These are phyloP conservation scores for Sporopachydermia lactativora DNA, from an alignment of 805 yeast genomes.

Conservation along the genomic window DNA sequence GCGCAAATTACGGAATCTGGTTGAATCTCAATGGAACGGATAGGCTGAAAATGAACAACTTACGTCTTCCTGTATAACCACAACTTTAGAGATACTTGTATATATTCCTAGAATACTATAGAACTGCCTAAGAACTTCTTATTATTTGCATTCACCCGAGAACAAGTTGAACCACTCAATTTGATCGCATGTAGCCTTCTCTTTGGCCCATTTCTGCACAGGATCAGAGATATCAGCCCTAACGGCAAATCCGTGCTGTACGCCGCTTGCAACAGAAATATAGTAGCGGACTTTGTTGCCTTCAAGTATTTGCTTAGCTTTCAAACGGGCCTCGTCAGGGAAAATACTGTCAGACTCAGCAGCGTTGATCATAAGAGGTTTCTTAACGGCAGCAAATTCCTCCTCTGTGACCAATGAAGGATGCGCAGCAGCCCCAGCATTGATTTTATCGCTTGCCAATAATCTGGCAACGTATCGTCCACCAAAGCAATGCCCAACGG, in stretches of 20 bases:
- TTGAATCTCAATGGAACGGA: too few species aligned
- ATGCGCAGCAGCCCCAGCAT: conserved; percentile 65
- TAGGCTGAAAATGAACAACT: too few species aligned
- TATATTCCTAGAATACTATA: too few species aligned
- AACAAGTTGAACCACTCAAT: conserved; percentile 15
- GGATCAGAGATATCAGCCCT: conserved; percentile 57
- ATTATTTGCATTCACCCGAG: too few species aligned
- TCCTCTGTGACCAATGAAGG: conserved; percentile 61
- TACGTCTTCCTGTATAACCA: too few species aligned
- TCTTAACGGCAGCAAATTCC: conserved; percentile 45
- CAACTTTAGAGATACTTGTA: too few species aligned
- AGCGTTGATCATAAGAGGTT: conserved; percentile 56
- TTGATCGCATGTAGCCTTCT: conserved; percentile 44
- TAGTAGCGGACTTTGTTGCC: conserved; percentile 43
- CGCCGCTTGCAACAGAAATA: conserved; percentile 47
- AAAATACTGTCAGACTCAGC: conserved; percentile 60
- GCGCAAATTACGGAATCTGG: too few species aligned
- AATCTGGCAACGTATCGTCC: conserved; percentile 54
- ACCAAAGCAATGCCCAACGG: conserved; percentile 77
- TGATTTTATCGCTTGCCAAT: conserved; percentile 20
- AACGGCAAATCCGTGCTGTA: conserved; percentile 64
- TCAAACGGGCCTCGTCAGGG: conserved; percentile 45
- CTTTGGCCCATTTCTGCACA: conserved; percentile 45
- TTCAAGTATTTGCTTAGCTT: conserved; percentile 43
- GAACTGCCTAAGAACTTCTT: too few species aligned